These are phyloP conservation scores for Carallia brachiata DNA, from an alignment of 345 rosid genomes.

Conservation along the genomic window DNA sequence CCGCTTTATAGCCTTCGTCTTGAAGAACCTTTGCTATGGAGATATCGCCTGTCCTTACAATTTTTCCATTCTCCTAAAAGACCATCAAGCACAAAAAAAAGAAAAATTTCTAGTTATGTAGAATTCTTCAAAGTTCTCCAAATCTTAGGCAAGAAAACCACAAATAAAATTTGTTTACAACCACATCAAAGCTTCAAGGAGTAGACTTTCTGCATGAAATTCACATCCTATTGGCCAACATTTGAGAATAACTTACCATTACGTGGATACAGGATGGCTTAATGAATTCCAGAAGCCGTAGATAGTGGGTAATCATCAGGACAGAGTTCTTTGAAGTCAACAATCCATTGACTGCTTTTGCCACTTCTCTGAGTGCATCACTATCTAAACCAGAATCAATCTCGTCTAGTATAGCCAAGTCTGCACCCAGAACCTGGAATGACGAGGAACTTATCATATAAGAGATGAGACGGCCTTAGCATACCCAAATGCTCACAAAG, in stretches of 20 bases:
- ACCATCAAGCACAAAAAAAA: conserved; percentile 12
- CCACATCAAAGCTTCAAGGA: background rate
- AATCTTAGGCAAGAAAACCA: background rate
- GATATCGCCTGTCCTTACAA: conserved; percentile 78
- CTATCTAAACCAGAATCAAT: conserved; percentile 96
- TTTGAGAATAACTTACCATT: conserved; percentile 54
- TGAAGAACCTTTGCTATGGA: conserved; percentile 70
- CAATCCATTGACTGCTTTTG: conserved; percentile 85
- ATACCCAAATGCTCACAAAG: too few relatives aligned
- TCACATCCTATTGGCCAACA: background rate
- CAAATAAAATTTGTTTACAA: background rate
- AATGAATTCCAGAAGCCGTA: conserved; percentile 71
- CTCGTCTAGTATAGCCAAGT: conserved; percentile 87
- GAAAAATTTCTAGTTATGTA: background rate
- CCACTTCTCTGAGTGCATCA: conserved; percentile 92
- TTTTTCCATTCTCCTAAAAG: conserved; percentile 75
- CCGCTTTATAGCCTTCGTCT: conserved; percentile 78
- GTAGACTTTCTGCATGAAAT: background rate
- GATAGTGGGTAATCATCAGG: conserved; percentile 92
- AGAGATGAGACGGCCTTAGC: background rate
- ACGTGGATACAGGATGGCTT: conserved; percentile 76
- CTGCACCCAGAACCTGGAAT: conserved; percentile 84
- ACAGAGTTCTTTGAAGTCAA: conserved; percentile 81
- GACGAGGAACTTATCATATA: background rate
- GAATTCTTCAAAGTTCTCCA: background rate